Percentiles rank a stretch among this genome's conserved stretches.
These are phyloP conservation scores for Vigna reflexopilosa DNA, from an alignment of 306 rosid species.

Conservation along the genomic window DNA sequence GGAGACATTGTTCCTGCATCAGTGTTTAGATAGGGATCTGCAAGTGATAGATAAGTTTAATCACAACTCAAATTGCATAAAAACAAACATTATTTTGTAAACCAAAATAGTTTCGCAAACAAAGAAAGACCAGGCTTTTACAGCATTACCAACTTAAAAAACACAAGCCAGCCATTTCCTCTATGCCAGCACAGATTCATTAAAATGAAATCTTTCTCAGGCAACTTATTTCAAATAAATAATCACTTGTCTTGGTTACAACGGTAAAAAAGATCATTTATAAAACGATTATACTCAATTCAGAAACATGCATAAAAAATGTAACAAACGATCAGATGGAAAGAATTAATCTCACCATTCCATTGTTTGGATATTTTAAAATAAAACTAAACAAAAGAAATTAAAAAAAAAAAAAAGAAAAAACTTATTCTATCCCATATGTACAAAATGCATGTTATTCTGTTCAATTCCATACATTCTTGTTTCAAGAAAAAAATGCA, in stretches of 20 bases:
- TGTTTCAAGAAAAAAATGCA: neutral
- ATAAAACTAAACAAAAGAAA: neutral
- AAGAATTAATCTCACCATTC: neutral
- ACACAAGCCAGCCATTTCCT: neutral
- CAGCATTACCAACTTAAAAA: slow-evolving; percentile 21
- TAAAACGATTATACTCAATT: neutral
- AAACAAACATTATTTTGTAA: slow-evolving; percentile 16
- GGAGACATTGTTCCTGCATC: slow-evolving; percentile 96
- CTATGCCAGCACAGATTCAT: neutral
- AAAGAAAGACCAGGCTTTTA: neutral
- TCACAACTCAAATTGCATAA: slow-evolving; percentile 20
- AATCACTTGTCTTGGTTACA: neutral
- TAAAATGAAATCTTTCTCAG: neutral
- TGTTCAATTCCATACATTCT: neutral
- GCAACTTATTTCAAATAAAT: neutral
- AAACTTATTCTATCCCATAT: neutral
- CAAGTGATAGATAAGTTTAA: slow-evolving; percentile 34
- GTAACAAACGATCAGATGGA: neutral
- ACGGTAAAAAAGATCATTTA: neutral
- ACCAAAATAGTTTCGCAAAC: neutral
- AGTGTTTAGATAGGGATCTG: slow-evolving; percentile 86
- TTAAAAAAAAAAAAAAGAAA: neutral
- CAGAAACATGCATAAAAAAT: neutral
- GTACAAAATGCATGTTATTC: neutral
- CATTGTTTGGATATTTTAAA: neutral